Evolutionary conservation across 2,329 filamentous ascomycete genomes (phyloP).

Genomic region (Cladosporium cucumerinum): DNA sequence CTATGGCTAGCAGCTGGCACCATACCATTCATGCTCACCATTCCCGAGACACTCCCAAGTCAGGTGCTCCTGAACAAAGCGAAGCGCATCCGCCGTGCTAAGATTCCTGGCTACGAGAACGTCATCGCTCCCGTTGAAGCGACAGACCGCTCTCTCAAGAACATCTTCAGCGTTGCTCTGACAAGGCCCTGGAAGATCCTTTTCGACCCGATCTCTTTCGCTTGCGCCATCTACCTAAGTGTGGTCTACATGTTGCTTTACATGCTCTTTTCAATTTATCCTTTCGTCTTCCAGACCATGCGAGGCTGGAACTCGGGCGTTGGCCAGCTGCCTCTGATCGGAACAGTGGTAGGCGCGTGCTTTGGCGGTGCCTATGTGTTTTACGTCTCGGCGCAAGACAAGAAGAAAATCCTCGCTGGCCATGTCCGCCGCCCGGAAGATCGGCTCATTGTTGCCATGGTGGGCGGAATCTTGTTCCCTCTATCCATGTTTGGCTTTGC

Average conservation of each 20-base stretch:
- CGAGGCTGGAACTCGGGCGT: constrained; percentile 55
- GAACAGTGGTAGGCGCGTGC: constrained; percentile 48
- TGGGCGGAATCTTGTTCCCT: constrained; percentile 34
- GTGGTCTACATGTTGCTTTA: constrained; percentile 54
- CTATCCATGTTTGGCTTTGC: constrained; percentile 38
- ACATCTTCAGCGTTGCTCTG: constrained; percentile 52
- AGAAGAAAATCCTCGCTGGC: constrained; percentile 40
- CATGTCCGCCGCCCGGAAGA: constrained; percentile 46
- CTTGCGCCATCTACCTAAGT: constrained; percentile 52
- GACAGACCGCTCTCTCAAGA: constrained; percentile 41
- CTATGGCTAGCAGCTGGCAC: constrained; percentile 39
- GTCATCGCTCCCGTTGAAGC: constrained; percentile 51
- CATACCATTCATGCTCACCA: constrained; percentile 49
- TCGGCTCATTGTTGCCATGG: constrained; percentile 31
- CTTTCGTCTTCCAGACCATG: constrained; percentile 52
- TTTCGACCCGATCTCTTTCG: constrained; percentile 53
- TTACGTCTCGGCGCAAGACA: constrained; percentile 39
- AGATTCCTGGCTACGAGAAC: constrained; percentile 52
- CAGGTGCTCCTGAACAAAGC: constrained; percentile 55
- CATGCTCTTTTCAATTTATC: constrained; percentile 59
- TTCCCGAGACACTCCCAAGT: constrained; percentile 56
- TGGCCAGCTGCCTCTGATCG: constrained; percentile 51
- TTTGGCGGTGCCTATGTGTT: constrained; percentile 45
- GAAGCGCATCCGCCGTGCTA: constrained; percentile 45
- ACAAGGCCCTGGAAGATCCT: constrained; percentile 55